These are phyloP conservation scores for Fusarium guadeloupense DNA, from an alignment of 2,329 filamentous ascomycete genomes.

Conservation along the genomic window DNA sequence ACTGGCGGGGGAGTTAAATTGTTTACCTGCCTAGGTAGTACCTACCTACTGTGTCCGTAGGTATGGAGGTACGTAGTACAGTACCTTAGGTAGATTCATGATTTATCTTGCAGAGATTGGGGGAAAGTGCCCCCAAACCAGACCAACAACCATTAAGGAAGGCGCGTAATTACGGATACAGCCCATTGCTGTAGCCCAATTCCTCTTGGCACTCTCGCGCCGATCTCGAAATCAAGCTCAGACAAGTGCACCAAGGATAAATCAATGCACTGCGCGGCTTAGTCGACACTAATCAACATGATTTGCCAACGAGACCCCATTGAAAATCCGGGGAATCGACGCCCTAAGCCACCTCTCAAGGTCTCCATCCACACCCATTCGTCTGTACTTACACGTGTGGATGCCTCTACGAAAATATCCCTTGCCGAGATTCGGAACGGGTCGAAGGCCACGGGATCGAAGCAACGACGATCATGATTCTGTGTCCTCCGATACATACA, in stretches of 20 bases:
- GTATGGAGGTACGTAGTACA: too few relatives aligned
- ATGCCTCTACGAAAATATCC: slow-evolving; percentile 4
- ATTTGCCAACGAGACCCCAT: slow-evolving; percentile 8
- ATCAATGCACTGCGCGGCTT: slow-evolving; percentile 9
- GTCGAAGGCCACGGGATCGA: slow-evolving; percentile 24
- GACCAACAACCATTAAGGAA: slow-evolving; percentile 27
- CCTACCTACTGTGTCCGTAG: not conserved
- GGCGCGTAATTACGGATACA: slow-evolving; percentile 15
- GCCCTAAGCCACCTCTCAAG: slow-evolving; percentile 23
- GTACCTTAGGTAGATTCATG: too few relatives aligned
- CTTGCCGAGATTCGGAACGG: slow-evolving; percentile 17
- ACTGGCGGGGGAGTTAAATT: not conserved
- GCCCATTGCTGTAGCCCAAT: too few relatives aligned
- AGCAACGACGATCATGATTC: slow-evolving; percentile 22
- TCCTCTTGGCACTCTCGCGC: slow-evolving; percentile 12
- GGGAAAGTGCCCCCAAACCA: slow-evolving; percentile 26
- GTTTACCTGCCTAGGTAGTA: not conserved
- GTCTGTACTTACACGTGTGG: slow-evolving; percentile 14
- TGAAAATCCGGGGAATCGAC: slow-evolving; percentile 37
- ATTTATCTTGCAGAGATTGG: slow-evolving; percentile 23
- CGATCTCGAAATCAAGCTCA: slow-evolving; percentile 13
- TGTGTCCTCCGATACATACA: not conserved
- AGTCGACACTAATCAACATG: not conserved
- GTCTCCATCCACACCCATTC: slow-evolving; percentile 20
- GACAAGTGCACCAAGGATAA: slow-evolving; percentile 8